A percentile compares a stretch with the other conserved stretches of the same genome.
phyloP scores from a whole-genome alignment of 805 yeast species.

The Lipomyces sp. region DNA sequence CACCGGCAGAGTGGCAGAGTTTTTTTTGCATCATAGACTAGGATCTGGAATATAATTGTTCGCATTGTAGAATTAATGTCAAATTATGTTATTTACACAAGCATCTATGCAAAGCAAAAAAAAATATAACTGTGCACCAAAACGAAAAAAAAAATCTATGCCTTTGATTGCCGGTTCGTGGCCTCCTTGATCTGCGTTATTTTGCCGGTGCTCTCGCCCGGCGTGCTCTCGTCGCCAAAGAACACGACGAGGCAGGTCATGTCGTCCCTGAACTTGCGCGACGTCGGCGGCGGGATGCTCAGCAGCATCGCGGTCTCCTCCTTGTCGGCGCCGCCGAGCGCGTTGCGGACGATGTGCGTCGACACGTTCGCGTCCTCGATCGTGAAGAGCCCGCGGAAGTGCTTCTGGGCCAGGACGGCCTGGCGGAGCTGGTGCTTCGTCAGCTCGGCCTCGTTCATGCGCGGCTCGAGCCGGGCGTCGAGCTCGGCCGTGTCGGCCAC shows the following conservation, averaged over 20 bases:
- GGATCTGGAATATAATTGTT: no score
- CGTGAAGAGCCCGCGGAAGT: slow-evolving; percentile 27
- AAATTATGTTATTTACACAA: no score
- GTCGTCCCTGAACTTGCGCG: slow-evolving; percentile 92
- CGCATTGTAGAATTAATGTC: no score
- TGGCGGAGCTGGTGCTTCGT: slow-evolving; percentile 1
- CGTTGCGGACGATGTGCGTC: slow-evolving; percentile 91
- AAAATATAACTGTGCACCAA: no score
- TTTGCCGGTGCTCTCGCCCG: slow-evolving; percentile 9
- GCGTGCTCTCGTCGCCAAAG: slow-evolving; percentile 53
- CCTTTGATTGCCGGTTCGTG: neutral
- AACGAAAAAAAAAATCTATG: no score
- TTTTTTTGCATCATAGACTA: no score
- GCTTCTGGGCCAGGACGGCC: slow-evolving; percentile 5
- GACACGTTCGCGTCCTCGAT: slow-evolving; percentile 85
- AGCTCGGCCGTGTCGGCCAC: slow-evolving; percentile 12
- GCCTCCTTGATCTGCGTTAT: slow-evolving; percentile 7
- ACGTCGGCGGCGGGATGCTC: slow-evolving; percentile 85
- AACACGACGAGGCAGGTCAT: slow-evolving; percentile 93
- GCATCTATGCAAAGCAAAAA: no score
- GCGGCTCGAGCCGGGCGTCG: slow-evolving; percentile 12
- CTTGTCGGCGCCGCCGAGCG: slow-evolving; percentile 81
- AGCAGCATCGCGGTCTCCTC: slow-evolving; percentile 87
- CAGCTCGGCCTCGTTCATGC: neutral
- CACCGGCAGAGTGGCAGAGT: no score